Conservation (phyloP, 495 filamentous ascomycete genomes). For the Aspergillus sclerotiicarbonarius region DNA sequence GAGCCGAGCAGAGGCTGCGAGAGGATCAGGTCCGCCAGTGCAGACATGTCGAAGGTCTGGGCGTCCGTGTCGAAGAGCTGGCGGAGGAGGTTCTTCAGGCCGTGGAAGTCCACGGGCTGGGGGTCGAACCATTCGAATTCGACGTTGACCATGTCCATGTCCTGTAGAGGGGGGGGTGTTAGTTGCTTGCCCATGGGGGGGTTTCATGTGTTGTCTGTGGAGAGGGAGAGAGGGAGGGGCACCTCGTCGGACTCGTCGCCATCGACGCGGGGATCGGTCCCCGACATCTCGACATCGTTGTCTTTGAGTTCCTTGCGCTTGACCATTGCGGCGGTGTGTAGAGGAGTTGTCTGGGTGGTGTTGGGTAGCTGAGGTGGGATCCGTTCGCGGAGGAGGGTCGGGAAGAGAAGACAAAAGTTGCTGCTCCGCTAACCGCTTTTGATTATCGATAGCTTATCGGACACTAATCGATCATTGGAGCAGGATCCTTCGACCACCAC, state of each 20-base stretch:
- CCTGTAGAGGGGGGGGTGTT: constrained; percentile 43
- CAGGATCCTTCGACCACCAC: too few relatives aligned
- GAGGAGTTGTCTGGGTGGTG: neutral
- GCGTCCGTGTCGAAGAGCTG: constrained; percentile 93
- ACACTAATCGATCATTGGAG: too few relatives aligned
- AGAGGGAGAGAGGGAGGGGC: constrained; percentile 9
- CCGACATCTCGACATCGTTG: constrained; percentile 45
- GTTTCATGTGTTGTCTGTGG: neutral
- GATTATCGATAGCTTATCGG: neutral
- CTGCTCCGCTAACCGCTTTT: neutral
- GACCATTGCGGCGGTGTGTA: constrained; percentile 36
- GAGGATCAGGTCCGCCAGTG: constrained; percentile 80
- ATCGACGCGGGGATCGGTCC: constrained; percentile 25
- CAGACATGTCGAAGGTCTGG: constrained; percentile 80
- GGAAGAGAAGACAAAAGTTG: neutral
- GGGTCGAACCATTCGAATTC: constrained; percentile 99
- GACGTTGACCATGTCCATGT: constrained; percentile 87
- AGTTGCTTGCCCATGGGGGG: too few relatives aligned
- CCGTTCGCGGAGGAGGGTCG: constrained; percentile 1
- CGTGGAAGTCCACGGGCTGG: constrained; percentile 90
- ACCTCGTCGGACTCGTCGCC: constrained; percentile 46
- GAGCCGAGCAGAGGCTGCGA: constrained; percentile 87
- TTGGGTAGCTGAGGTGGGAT: neutral
- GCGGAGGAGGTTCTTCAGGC: constrained; percentile 82
- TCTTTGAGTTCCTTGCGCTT: constrained; percentile 52